Base-by-base conservation (phyloP, 202 grass and related monocot species). In the Panicum hallii region DNA sequence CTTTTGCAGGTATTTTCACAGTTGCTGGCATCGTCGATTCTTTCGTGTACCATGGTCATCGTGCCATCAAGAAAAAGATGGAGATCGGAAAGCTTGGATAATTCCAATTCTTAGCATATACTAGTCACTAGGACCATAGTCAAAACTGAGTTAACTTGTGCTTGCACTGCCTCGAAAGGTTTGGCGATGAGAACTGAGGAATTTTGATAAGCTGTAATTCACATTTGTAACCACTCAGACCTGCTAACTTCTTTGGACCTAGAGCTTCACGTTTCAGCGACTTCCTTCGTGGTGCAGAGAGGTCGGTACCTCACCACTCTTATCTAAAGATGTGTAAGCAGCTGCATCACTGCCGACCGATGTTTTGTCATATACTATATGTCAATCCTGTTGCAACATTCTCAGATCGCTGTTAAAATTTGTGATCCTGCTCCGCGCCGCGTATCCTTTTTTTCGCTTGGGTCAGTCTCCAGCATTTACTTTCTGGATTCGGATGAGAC, bases 21-120 rank as follows among this genome's bases (percentile, higher is more conserved):
- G 88, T 99, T 79, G 92, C 97, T 46, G 97, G 97, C 63, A 99
- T 99, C 77, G 77, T 99, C 32, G 97, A 99, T 92, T 93, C 97
- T 15, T 99, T 99, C 52, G 79, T 96, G 19, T 99, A 99, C 88
- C 97, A 99, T 71, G 91, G 97, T 32, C 91, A 92, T 48, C 93
- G 92, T 8, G 93, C 93, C 2, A 96, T 99, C 62, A 99, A 96
- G 90, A 98, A 98, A 28, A 99, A 99, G 79, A 92, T 92, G 90
- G 93, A 94, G 85, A 75, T 99, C 1, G 97, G 97, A 36, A 99
- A 99, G 72, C 87, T 87, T 42, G 85, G 83, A 46, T 98, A 70
- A 67, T 82, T 47, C 46, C 46, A 46, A 16, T 9, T 42, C 40
- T 26, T 7, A 57, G 70, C 70, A 49, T 63, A 84, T 64, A n/a